These are phyloP conservation scores for Candida neerlandica DNA, from an alignment of 1,139 yeast species.

Conservation along the genomic window DNA sequence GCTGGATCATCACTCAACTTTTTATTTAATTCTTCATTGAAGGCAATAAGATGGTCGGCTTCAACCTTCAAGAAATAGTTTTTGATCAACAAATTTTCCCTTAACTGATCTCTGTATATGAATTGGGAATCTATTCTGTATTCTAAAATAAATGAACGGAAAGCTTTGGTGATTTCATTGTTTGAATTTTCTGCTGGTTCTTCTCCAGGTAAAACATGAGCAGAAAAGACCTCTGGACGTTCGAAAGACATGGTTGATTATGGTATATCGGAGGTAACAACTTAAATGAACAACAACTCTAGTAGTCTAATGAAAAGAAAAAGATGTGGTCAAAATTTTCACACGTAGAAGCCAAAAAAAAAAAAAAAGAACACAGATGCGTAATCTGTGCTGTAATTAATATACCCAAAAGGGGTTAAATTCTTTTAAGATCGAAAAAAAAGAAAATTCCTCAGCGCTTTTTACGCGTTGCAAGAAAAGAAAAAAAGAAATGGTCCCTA, in stretches of 20 bases:
- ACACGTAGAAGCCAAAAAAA: too few relatives aligned
- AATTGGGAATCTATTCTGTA: conserved; percentile 83
- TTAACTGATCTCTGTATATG: conserved; percentile 86
- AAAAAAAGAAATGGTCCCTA: conserved; percentile 57
- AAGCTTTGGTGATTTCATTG: conserved; percentile 77
- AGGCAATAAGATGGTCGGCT: conserved; percentile 83
- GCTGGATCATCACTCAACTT: conserved; percentile 83
- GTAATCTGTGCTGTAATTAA: neutral
- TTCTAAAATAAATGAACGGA: conserved; percentile 80
- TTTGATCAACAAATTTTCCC: conserved; percentile 82
- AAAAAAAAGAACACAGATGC: neutral
- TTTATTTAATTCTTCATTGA: conserved; percentile 87
- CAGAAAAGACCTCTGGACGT: conserved; percentile 77
- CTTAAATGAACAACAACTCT: too few relatives aligned
- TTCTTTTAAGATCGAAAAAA: neutral
- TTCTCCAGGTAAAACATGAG: conserved; percentile 87
- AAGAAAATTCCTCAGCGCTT: neutral
- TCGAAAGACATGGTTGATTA: conserved; percentile 63
- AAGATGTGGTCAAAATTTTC: neutral
- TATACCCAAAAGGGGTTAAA: conserved; percentile 3
- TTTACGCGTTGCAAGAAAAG: neutral
- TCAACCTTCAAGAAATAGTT: conserved; percentile 75
- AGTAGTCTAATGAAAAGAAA: neutral
- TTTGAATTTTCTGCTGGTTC: conserved; percentile 66
- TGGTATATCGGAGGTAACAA: neutral